Evolutionary conservation across 1,284 basidiomycete species (phyloP), one percentile per base, ranked within the genome.

Genomic region (Kalmanozyma brasiliensis): DNA sequence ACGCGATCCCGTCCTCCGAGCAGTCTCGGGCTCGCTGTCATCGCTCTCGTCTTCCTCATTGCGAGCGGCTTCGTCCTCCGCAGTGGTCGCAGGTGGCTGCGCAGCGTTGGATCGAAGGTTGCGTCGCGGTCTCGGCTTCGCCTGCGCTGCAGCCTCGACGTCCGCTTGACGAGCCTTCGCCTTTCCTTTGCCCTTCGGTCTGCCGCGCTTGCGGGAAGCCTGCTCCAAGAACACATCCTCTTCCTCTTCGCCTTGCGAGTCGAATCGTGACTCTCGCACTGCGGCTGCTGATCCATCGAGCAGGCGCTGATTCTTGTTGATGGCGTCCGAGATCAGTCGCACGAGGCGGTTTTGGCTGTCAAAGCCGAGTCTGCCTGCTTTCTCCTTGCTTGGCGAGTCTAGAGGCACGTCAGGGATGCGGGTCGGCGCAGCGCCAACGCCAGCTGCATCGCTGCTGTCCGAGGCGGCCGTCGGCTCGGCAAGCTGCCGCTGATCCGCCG

Each of bases 201-300:
- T 59, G 6, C 35, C 8, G 4, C 44, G 33, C 29, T 40, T 36
- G 6, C 33, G 56, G 10, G 49, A 45, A 11, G 61, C 48, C 11
- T 52, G 56, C 2, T 71, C 68, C 2, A 71, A 44, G 24, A 71
- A 71, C 0, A 71, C 55, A 24, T 71, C 68, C 20, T 71, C 68
- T 22, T 71, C 68, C 10, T 60, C 63, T 40, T 71, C 68, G 6
- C 68, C 68, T 17, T 71, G 63, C 29, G 68, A 67, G 19, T 71
- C 68, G 33, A 71, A 71, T 20, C 68, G 58, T 4, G 59, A 62
- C 33, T 71, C 68, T 1, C 63, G 49, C 30, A 71, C 59, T 14
- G 55, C 68, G 2, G 48, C 43, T 2, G 49, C 47, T 13, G 52
- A 49, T 0, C 63, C 59, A 26, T 71, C 63, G 10, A 71, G 37